Conservation (phyloP, 768 basidiomycete genomes). For the Mycena floridula region DNA sequence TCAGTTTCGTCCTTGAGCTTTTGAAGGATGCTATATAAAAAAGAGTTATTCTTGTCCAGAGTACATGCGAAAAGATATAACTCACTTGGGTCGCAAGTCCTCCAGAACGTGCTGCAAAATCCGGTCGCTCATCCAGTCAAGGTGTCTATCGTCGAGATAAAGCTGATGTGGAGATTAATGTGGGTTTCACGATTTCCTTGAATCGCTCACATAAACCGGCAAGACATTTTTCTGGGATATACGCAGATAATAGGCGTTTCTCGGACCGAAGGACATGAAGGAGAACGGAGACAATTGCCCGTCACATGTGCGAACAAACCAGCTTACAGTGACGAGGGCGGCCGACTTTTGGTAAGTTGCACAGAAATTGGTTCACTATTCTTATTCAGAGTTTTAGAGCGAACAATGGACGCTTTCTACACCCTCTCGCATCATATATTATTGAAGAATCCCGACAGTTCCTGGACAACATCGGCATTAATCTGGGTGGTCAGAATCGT, state of each 20-base stretch:
- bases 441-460: no score
- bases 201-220: constrained; percentile 64
- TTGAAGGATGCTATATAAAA: constrained; percentile 47
- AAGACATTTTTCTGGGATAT: constrained; percentile 67
- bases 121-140: constrained; percentile 86
- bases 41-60: not conserved
- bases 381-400: no score
- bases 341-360: no score
- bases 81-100: constrained; percentile 68
- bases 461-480: constrained; percentile 9
- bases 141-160: constrained; percentile 84
- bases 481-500: constrained; percentile 47
- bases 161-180: constrained; percentile 34
- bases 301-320: no score
- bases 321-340: no score
- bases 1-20: constrained; percentile 61
- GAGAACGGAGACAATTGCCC: constrained; percentile 1
- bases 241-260: constrained; percentile 81
- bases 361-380: no score
- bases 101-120: constrained; percentile 76
- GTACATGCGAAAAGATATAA: constrained; percentile 17
- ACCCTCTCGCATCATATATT: no score
- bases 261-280: constrained; percentile 41
- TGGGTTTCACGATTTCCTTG: not conserved
- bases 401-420: no score